Evolutionary conservation across 768 basidiomycete species (phyloP), one percentile per base, ranked within the genome.

Genomic region (Amanita brunnescens): DNA sequence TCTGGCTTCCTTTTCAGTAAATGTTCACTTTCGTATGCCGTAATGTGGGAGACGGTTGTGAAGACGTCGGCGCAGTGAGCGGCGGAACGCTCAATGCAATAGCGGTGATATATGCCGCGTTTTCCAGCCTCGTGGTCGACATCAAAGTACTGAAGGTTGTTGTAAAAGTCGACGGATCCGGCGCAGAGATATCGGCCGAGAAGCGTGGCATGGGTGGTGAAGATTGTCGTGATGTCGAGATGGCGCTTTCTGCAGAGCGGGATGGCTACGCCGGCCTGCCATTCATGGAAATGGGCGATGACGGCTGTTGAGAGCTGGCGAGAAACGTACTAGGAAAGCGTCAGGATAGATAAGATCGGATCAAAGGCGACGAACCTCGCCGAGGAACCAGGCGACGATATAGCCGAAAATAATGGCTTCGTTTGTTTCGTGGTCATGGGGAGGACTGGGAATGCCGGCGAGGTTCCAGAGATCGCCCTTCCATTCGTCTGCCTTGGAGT

Each of bases 121-220:
- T 98, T 98, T 37, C 96, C 96, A 0, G 96, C 96, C 69, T 99
- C 96, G 64, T 98, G 95, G 61, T 99, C 96, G 54, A 98, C 96
- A 58, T 99, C 96, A 66, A 99, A 99, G 75, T 98, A 97, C 66
- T 95, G 91, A 16, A 99, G 77, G 66, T 99, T 97, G 75, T 98
- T 99, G 79, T 99, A 99, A 61, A 99, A 99, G 60, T 99, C 96
- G 62, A 97, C 96, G 41, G 84, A 88, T 54, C 96, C 96, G 1
- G 96, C 96, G 60, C 96, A 99, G 58, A 99, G 86, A 67, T 99
- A 99, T 46, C 96, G 91, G 14, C 96, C 96, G 52, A 99, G 88
- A 33, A 99, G 84, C 7, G 96, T 99, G 8, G 96, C 96, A 65
- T 98, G 95, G 29, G 95, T 98, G 16, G 95, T 98, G 70, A 98